Evolutionary conservation across 192 early-diverging fungal genomes (phyloP).

Genomic region (Rhizophagus sp.): DNA sequence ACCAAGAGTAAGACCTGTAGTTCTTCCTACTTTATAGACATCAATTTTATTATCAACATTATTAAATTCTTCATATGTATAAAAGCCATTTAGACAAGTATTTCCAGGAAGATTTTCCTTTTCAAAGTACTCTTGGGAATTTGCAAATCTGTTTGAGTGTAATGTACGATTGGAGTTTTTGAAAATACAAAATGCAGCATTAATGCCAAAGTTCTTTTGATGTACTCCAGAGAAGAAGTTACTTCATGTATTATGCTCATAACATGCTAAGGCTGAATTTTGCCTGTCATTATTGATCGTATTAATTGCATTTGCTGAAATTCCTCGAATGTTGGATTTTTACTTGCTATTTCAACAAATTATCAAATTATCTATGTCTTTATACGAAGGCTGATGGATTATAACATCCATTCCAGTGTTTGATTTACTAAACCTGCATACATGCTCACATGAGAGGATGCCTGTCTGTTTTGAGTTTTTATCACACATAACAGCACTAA

Average conservation of each 20-base stretch:
- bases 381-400: slow-evolving; percentile 20
- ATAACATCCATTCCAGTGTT: not conserved
- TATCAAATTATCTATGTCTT: not conserved
- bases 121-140: not conserved
- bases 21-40: slow-evolving; percentile 17
- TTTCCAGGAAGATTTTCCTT: not conserved
- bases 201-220: slow-evolving; percentile 11
- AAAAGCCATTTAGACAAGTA: slow-evolving; percentile 11
- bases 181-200: slow-evolving; percentile 20
- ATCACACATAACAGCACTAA: not conserved
- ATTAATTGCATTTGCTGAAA: not conserved
- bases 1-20: slow-evolving; percentile 4
- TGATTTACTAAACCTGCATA: slow-evolving; percentile 13
- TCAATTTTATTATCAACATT: slow-evolving; percentile 4
- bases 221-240: not conserved
- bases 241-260: not conserved
- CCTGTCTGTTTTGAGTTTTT: not conserved
- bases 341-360: not conserved
- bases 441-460: slow-evolving; percentile 13
- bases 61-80: slow-evolving; percentile 3
- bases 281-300: not conserved
- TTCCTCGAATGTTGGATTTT: too few species aligned
- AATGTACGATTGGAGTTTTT: not conserved
- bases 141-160: not conserved
- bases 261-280: not conserved